These are phyloP conservation scores for Pseudogymnoascus sp. DNA, from an alignment of 2,329 filamentous ascomycete species.

Conservation along the genomic window DNA sequence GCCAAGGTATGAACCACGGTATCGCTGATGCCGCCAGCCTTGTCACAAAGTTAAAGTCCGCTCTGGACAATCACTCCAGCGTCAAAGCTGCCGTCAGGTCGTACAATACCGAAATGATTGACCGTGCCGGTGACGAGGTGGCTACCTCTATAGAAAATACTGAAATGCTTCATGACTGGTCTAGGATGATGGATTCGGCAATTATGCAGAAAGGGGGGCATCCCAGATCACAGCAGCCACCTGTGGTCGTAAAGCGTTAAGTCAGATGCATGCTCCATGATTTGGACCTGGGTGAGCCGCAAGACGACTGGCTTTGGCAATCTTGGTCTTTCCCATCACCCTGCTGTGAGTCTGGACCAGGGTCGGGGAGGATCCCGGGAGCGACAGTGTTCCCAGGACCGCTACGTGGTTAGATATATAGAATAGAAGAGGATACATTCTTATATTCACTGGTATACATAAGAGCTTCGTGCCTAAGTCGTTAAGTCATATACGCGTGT, in stretches of 20 bases:
- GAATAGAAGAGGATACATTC: neutral
- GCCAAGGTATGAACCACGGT: constrained; percentile 39
- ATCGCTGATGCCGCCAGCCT: constrained; percentile 31
- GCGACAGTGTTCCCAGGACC: neutral
- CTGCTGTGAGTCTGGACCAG: neutral
- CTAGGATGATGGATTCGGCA: constrained; percentile 25
- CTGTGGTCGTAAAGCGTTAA: too few relatives aligned
- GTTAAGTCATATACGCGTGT: neutral
- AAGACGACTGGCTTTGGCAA: neutral
- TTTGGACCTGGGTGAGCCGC: neutral
- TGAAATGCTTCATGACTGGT: constrained; percentile 37
- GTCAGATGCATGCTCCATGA: neutral
- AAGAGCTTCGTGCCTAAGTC: neutral
- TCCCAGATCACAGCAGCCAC: neutral
- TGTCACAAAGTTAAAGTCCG: constrained; percentile 12
- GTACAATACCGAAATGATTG: constrained; percentile 39
- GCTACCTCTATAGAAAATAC: constrained; percentile 34
- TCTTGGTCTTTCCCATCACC: neutral
- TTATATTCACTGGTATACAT: neutral
- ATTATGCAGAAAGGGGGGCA: constrained; percentile 19
- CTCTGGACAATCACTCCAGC: constrained; percentile 15
- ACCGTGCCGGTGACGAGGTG: constrained; percentile 37
- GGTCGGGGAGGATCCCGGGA: neutral
- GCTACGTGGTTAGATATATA: neutral
- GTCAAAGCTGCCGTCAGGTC: constrained; percentile 26